These are phyloP conservation scores for Lactarius tabidus DNA, from an alignment of 768 basidiomycete species.

Conservation along the genomic window DNA sequence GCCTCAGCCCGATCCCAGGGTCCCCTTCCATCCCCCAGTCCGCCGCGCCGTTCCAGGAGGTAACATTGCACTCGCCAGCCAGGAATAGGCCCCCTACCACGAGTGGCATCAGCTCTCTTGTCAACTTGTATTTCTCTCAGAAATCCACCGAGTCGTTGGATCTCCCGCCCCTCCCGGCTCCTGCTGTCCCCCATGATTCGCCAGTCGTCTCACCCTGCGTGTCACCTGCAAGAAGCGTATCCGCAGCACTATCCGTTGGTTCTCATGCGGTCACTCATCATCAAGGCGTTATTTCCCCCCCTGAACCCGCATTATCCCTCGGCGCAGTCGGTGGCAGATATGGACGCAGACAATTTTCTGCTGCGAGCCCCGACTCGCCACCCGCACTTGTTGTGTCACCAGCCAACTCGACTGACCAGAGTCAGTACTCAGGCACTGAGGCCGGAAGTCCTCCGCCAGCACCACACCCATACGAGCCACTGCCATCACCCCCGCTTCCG, in stretches of 20 bases:
- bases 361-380: background rate
- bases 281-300: background rate
- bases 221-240: background rate
- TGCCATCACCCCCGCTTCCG: background rate
- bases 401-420: slow-evolving; percentile 9
- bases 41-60: slow-evolving; percentile 3
- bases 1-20: slow-evolving; percentile 2
- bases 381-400: background rate
- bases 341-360: background rate
- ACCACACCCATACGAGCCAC: background rate
- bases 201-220: background rate
- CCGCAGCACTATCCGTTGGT: background rate
- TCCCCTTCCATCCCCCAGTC: background rate
- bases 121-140: slow-evolving; percentile 32
- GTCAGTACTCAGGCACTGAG: slow-evolving; percentile 16
- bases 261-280: background rate
- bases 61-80: background rate
- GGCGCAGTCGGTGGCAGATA: slow-evolving; percentile 14
- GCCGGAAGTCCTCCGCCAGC: background rate
- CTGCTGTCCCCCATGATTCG: slow-evolving; percentile 18
- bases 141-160: slow-evolving; percentile 14
- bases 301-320: slow-evolving; percentile 1
- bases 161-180: slow-evolving; percentile 24
- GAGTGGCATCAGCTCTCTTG: slow-evolving; percentile 28
- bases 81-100: background rate